Conservation (phyloP, 148 eudicot species). For the Chenopodium quinoa region DNA sequence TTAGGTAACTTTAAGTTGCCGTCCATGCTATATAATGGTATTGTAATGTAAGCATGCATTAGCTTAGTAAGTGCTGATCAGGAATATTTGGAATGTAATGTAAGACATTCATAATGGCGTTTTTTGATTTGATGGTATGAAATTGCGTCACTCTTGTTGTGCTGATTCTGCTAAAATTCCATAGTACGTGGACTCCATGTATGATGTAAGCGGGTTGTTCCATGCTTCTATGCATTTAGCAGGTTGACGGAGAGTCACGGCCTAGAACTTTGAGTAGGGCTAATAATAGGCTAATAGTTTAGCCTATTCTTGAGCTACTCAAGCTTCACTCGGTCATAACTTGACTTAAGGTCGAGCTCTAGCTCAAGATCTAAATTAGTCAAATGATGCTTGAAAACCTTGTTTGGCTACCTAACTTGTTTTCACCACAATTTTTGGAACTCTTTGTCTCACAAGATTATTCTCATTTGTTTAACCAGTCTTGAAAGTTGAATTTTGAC, state of each 20-base stretch:
- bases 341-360: no score
- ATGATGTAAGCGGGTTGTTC: background rate
- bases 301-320: no score
- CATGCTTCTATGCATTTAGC: background rate
- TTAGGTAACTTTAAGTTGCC: slow-evolving; percentile 14
- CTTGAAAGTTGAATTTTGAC: no score
- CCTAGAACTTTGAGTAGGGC: background rate
- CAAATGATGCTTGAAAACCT: no score
- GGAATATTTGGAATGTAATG: background rate
- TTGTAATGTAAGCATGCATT: slow-evolving; percentile 20
- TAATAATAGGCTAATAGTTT: no score
- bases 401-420: no score
- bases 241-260: background rate
- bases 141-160: slow-evolving; percentile 1
- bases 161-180: background rate
- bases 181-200: slow-evolving; percentile 5
- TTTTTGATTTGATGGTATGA: background rate
- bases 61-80: background rate
- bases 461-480: no score
- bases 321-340: no score
- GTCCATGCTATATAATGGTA: background rate
- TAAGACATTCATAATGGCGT: background rate
- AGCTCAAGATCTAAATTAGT: no score
- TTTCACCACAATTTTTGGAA: no score
- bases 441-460: no score